Evolutionary conservation across 225 moss, liverwort and hornwort species (phyloP), one percentile per base, ranked within the genome.

Genomic region (Pleurozium schreberi): DNA sequence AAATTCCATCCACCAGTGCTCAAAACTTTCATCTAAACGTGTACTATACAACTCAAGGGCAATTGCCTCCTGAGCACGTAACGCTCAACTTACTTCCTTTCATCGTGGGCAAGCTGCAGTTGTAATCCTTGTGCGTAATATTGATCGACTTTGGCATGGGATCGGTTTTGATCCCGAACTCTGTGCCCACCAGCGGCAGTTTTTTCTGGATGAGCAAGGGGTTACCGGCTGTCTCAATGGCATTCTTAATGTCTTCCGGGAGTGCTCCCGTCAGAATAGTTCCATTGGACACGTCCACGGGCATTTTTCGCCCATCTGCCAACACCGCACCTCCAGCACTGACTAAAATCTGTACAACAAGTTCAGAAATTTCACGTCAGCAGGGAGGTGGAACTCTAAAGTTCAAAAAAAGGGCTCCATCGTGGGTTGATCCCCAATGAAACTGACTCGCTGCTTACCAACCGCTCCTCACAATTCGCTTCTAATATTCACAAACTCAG

Each of bases 221-320:
- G 67, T 98, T 34, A 34, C 96, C 95, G 23, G 97, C 97, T 64
- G 97, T 98, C 68, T 94, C 93, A 45, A 98, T 98, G 77, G 97
- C 96, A 76, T 96, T 98, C 85, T 90, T 78, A 34, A 98, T 90
- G 83, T 94, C 91, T 75, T 95, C 90, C 28, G 91, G 93, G 12
- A 88, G 34, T 5, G 18, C 34, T 9, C 94, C 93, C 28, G 90
- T 88, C 26, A 98, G 34, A 47, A 92, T 76, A 16, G 97, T 96
- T 26, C 97, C 97, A 85, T 98, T 98, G 21, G 91, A 94, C 75
- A 94, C 97, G 67, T 93, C 86, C 49, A 91, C 93, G 12, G 97
- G 97, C 67, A 90, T 42, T 34, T 36, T 66, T 22, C 31, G 55
- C 62, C 97, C 97, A 5, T 85, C 89, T 33, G 87, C 82, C 38